These are phyloP conservation scores for Suillus brevipes DNA, from an alignment of 768 basidiomycete genomes.

Conservation along the genomic window DNA sequence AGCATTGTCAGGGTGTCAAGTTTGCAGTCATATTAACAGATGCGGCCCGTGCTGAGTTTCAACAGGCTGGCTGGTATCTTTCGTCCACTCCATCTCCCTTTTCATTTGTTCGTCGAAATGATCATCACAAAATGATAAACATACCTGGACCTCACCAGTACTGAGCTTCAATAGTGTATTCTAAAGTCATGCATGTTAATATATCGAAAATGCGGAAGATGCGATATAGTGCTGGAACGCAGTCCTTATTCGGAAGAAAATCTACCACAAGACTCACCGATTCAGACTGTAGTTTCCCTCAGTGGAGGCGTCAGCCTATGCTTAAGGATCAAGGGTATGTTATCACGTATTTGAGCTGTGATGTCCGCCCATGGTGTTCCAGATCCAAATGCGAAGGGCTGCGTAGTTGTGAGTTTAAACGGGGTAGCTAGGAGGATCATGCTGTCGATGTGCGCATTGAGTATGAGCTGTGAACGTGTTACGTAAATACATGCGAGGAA, in stretches of 20 bases:
- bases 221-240: no score
- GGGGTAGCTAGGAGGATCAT: conserved; percentile 85
- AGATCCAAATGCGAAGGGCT: conserved; percentile 80
- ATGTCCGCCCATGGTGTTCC: conserved; percentile 66
- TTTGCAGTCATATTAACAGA: neutral
- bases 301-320: conserved; percentile 92
- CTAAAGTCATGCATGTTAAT: conserved; percentile 12
- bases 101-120: conserved; percentile 32
- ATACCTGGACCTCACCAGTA: conserved; percentile 21
- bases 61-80: conserved; percentile 15
- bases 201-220: neutral
- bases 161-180: conserved; percentile 16
- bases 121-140: conserved; percentile 15
- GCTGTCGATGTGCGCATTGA: conserved; percentile 81
- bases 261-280: conserved; percentile 46
- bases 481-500: neutral
- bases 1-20: neutral
- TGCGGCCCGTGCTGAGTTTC: conserved; percentile 22
- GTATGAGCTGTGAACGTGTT: conserved; percentile 55
- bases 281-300: conserved; percentile 94
- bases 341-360: conserved; percentile 71
- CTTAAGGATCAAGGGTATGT: conserved; percentile 88
- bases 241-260: neutral
- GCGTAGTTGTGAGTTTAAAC: conserved; percentile 63
- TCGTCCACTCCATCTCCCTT: conserved; percentile 21